Evolutionary conservation across 371 early-diverging fungal genomes (phyloP).

Genomic region (Entomophthora muscae): DNA sequence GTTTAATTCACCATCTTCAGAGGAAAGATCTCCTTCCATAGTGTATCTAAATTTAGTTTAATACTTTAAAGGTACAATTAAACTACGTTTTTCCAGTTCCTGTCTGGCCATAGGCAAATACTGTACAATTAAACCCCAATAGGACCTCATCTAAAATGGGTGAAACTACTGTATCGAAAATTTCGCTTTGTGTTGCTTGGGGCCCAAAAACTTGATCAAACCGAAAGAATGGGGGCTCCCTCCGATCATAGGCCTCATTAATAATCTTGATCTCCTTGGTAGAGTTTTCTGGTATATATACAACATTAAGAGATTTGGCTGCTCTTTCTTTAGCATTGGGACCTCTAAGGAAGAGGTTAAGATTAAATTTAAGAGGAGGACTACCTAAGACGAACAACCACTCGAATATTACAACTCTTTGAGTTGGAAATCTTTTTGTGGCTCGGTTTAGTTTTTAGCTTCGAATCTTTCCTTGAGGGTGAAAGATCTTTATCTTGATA

Average conservation of each 20-base stretch:
- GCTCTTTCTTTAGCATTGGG: not conserved
- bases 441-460: not conserved
- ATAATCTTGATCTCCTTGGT: slow-evolving; percentile 1
- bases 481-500: no score
- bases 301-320: not conserved
- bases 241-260: not conserved
- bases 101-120: slow-evolving; percentile 92
- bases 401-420: not conserved
- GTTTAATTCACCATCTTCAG: slow-evolving; percentile 14
- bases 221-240: not conserved
- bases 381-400: not conserved
- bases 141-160: slow-evolving; percentile 72
- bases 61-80: not conserved
- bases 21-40: slow-evolving; percentile 64
- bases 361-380: not conserved
- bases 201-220: slow-evolving; percentile 90
- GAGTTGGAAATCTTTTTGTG: not conserved
- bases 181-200: slow-evolving; percentile 54
- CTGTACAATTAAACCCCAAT: slow-evolving; percentile 78
- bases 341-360: not conserved
- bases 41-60: slow-evolving; percentile 21
- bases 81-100: slow-evolving; percentile 74
- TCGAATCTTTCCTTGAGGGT: not conserved
- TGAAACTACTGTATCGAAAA: slow-evolving; percentile 68
- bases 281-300: not conserved